Percentiles rank a stretch among this genome's conserved stretches.
Conservation (phyloP, 2,329 filamentous ascomycete genomes). For the Paecilomyces variotii region DNA sequence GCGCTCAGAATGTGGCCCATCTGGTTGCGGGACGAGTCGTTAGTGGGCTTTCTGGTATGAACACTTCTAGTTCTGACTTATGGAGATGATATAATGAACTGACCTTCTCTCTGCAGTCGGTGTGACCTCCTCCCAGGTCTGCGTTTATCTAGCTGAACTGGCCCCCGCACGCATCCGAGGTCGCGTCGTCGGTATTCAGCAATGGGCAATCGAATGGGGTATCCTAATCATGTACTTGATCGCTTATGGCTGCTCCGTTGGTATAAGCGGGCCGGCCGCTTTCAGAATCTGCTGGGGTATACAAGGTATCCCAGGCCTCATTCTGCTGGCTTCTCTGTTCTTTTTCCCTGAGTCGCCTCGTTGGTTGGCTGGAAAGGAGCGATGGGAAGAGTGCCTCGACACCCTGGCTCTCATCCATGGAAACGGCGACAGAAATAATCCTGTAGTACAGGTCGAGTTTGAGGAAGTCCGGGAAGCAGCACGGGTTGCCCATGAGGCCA, state of each 20-base stretch:
- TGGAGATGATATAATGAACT: slow-evolving; percentile 4
- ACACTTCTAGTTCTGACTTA: not conserved
- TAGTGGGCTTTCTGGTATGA: slow-evolving; percentile 23
- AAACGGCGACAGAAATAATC: slow-evolving; percentile 45
- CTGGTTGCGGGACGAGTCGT: slow-evolving; percentile 45
- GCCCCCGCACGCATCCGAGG: slow-evolving; percentile 35
- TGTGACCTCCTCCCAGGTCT: slow-evolving; percentile 37
- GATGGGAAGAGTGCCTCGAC: slow-evolving; percentile 46
- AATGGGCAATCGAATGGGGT: slow-evolving; percentile 38
- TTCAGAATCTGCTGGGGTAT: slow-evolving; percentile 57
- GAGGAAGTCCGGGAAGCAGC: slow-evolving; percentile 29
- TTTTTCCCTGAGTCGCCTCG: slow-evolving; percentile 55
- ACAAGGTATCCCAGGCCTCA: slow-evolving; percentile 52
- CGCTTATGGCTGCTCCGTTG: slow-evolving; percentile 29
- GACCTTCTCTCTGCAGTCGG: slow-evolving; percentile 26
- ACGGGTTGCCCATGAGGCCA: slow-evolving; percentile 21
- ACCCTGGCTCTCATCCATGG: slow-evolving; percentile 52
- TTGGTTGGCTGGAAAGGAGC: slow-evolving; percentile 54
- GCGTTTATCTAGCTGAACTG: slow-evolving; percentile 38
- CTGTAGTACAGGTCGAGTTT: slow-evolving; percentile 48
- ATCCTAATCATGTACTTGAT: slow-evolving; percentile 39
- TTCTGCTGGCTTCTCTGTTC: slow-evolving; percentile 47
- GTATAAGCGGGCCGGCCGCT: slow-evolving; percentile 32
- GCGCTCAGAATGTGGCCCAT: slow-evolving; percentile 23
- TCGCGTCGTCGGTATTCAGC: slow-evolving; percentile 36